phyloP scores from a whole-genome alignment of 129 eudicot species.

The Pittosporum tobira region DNA sequence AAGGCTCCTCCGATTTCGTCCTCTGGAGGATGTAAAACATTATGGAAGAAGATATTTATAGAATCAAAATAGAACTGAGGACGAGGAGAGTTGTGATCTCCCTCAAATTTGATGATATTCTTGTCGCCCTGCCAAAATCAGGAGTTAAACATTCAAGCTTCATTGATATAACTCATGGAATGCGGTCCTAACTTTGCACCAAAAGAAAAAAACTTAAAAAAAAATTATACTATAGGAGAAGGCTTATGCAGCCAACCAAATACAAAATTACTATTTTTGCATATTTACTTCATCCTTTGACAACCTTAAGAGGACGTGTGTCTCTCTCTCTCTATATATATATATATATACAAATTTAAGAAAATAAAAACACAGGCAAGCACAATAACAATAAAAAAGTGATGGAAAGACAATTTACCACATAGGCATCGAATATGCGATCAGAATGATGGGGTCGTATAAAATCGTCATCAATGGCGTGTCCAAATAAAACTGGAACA shows the following conservation, averaged over 20 bases:
- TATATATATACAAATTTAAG: too few relatives aligned
- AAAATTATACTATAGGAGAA: neutral
- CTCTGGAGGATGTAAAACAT: constrained; percentile 85
- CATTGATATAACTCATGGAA: neutral
- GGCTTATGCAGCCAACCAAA: neutral
- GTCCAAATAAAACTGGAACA: constrained; percentile 87
- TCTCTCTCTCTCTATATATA: too few relatives aligned
- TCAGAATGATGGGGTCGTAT: constrained; percentile 95
- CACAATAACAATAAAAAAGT: neutral
- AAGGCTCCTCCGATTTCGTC: constrained; percentile 52
- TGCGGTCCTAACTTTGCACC: neutral
- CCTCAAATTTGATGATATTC: constrained; percentile 93
- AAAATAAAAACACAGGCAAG: too few relatives aligned
- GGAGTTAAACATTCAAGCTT: neutral
- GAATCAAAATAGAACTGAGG: constrained; percentile 98
- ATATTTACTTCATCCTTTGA: too few relatives aligned
- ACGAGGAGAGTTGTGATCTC: constrained; percentile 95
- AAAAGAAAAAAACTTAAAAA: too few relatives aligned
- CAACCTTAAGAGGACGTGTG: too few relatives aligned
- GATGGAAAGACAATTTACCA: constrained; percentile 51
- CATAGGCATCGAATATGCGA: constrained; percentile 76
- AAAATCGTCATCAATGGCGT: constrained; percentile 86
- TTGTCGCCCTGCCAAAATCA: constrained; percentile 74
- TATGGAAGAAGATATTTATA: constrained; percentile 85
- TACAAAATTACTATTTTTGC: too few relatives aligned